These are phyloP conservation scores for Cercospora sp. DNA, from an alignment of 2,329 filamentous ascomycete genomes.

Conservation along the genomic window DNA sequence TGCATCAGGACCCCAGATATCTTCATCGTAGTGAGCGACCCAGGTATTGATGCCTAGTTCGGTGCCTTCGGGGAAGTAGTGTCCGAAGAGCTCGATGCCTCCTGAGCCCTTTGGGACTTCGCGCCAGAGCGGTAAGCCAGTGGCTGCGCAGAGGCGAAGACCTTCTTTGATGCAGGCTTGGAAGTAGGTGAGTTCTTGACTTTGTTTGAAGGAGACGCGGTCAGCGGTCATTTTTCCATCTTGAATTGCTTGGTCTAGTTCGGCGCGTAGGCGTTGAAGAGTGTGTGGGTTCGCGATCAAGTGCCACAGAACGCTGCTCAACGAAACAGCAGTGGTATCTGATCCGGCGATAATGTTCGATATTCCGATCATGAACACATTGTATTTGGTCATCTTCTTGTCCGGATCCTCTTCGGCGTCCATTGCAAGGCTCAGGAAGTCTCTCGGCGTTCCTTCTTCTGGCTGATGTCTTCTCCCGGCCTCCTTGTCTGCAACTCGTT, in stretches of 20 bases:
- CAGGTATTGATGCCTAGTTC: conserved; percentile 34
- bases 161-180: conserved; percentile 40
- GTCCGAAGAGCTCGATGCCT: conserved; percentile 29
- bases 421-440: conserved; percentile 26
- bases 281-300: conserved; percentile 34
- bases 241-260: conserved; percentile 20
- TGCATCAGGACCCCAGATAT: conserved; percentile 29
- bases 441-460: conserved; percentile 17
- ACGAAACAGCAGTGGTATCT: conserved; percentile 41
- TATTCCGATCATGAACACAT: conserved; percentile 27
- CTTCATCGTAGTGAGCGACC: conserved; percentile 28
- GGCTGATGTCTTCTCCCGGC: conserved; percentile 15
- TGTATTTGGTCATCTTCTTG: conserved; percentile 26
- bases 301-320: conserved; percentile 40
- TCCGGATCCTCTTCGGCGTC: conserved; percentile 25
- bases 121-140: conserved; percentile 25
- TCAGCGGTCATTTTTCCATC: conserved; percentile 24
- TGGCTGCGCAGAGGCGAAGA: conserved; percentile 29
- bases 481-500: conserved; percentile 13
- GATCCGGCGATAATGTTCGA: conserved; percentile 33
- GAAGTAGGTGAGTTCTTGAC: conserved; percentile 44
- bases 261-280: conserved; percentile 30
- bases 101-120: conserved; percentile 23
- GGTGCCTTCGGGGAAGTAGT: conserved; percentile 50
- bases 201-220: conserved; percentile 38